These are phyloP conservation scores for Vitis rupestris DNA, from an alignment of 164 flowering plant species.

Conservation along the genomic window DNA sequence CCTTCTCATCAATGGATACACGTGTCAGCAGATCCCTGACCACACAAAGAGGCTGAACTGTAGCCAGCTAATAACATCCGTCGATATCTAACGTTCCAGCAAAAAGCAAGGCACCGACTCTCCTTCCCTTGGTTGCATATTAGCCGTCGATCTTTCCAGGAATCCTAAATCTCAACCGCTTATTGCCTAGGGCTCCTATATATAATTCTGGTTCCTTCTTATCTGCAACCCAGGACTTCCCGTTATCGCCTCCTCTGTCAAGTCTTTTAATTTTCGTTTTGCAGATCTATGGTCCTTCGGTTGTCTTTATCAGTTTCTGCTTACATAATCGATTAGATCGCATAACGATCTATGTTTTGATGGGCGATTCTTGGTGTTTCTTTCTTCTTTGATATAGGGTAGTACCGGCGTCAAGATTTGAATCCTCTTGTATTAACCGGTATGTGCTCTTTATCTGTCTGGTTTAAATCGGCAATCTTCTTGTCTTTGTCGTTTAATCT, in stretches of 20 bases:
- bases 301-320: not conserved
- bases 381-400: too few relatives aligned
- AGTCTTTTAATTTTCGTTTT: not conserved
- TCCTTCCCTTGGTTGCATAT: not conserved
- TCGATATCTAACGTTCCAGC: too few relatives aligned
- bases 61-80: too few relatives aligned
- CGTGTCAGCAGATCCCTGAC: too few relatives aligned
- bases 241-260: not conserved
- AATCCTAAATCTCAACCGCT: not conserved
- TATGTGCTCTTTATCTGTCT: too few relatives aligned
- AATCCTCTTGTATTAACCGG: too few relatives aligned
- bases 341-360: slow-evolving; percentile 4
- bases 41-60: too few relatives aligned
- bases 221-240: too few relatives aligned
- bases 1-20: not conserved
- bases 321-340: not conserved
- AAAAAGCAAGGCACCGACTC: slow-evolving; percentile 1
- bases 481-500: too few relatives aligned
- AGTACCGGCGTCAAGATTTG: too few relatives aligned
- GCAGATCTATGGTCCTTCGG: slow-evolving; percentile 4
- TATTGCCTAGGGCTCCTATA: not conserved
- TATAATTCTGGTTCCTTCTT: not conserved
- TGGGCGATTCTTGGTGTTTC: not conserved
- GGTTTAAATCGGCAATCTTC: too few relatives aligned
- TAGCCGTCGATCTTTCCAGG: not conserved